These are phyloP conservation scores for Austroboletus eburneus DNA, from an alignment of 768 basidiomycete genomes.

Conservation along the genomic window DNA sequence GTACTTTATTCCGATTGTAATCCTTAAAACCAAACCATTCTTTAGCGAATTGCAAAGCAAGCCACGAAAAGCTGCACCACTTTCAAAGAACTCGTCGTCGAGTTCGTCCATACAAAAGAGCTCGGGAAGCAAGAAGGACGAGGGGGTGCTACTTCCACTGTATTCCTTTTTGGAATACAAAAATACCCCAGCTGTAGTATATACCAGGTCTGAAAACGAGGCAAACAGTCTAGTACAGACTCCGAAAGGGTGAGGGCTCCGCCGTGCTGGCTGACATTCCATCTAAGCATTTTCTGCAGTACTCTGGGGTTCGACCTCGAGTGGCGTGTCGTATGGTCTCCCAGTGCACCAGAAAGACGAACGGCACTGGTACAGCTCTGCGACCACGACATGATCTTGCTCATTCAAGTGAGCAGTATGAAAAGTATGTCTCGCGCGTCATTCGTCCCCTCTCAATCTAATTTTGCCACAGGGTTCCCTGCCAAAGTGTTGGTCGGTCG, in stretches of 20 bases:
- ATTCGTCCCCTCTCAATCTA: background rate
- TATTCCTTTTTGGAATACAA: slow-evolving; percentile 39
- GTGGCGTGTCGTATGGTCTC: slow-evolving; percentile 39
- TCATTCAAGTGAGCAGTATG: slow-evolving; percentile 49
- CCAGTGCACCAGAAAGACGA: slow-evolving; percentile 30
- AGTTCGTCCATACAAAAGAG: slow-evolving; percentile 5
- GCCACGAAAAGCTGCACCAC: background rate
- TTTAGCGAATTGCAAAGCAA: background rate
- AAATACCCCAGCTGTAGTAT: slow-evolving; percentile 32
- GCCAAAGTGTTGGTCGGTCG: slow-evolving; percentile 35
- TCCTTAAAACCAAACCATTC: background rate
- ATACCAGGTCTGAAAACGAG: slow-evolving; percentile 38
- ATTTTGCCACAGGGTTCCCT: slow-evolving; percentile 37
- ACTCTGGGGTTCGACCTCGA: slow-evolving; percentile 52
- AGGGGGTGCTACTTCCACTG: slow-evolving; percentile 20
- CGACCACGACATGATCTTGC: slow-evolving; percentile 39
- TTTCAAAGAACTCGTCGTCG: background rate
- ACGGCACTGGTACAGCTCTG: slow-evolving; percentile 46
- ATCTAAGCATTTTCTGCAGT: slow-evolving; percentile 24
- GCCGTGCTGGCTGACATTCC: background rate
- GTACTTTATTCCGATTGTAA: background rate
- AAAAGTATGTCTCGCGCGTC: slow-evolving; percentile 29
- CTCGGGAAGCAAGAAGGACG: background rate
- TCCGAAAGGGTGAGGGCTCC: slow-evolving; percentile 34
- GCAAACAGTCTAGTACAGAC: slow-evolving; percentile 37